phyloP scores from a whole-genome alignment of 148 eudicot genomes.

The Chenopodium album region DNA sequence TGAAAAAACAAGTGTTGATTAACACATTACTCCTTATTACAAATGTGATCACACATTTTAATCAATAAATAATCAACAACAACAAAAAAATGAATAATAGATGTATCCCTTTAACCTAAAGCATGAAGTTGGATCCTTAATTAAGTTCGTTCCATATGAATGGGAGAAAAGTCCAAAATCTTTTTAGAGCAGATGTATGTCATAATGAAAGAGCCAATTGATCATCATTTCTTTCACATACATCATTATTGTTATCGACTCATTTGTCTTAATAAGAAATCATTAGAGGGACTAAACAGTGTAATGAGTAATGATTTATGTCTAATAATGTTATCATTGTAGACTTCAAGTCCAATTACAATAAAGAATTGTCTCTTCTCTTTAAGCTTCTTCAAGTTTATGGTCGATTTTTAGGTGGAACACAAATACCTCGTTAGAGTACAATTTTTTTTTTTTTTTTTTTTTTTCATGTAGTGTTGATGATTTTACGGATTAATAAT shows the following conservation, averaged over 20 bases:
- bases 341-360: background rate
- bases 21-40: no score
- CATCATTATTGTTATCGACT: background rate
- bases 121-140: background rate
- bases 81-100: background rate
- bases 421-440: no score
- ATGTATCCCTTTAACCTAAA: background rate
- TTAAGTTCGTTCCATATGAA: slow-evolving; percentile 8
- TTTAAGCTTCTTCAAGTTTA: no score
- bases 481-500: no score
- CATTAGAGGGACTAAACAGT: no score
- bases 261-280: background rate
- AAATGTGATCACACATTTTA: background rate
- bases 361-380: background rate
- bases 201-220: slow-evolving; percentile 15
- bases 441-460: no score
- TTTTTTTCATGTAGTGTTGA: no score
- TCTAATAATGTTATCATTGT: no score
- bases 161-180: slow-evolving; percentile 4
- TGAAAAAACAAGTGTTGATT: no score
- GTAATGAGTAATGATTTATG: background rate
- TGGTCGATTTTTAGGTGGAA: no score
- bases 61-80: background rate
- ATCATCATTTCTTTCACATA: background rate
- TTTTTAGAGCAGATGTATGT: slow-evolving; percentile 15